Conservation (phyloP, 371 early-diverging fungal species). For the Lichtheimia ramosa region DNA sequence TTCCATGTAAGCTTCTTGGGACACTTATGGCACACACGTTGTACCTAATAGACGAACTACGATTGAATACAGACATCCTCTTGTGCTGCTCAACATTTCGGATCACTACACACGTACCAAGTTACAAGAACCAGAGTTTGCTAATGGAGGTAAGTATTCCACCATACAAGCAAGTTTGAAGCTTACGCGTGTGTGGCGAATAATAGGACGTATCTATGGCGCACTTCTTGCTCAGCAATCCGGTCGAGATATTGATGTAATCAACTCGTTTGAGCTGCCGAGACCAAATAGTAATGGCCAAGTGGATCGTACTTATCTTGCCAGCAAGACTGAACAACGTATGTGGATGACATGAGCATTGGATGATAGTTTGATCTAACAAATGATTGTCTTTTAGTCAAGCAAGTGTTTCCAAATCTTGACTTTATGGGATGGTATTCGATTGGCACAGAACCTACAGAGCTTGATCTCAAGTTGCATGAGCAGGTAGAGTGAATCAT, state of each 20-base stretch:
- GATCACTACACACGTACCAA: conserved; percentile 81
- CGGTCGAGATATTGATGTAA: conserved; percentile 82
- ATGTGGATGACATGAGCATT: conserved; percentile 14
- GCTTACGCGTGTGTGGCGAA: neutral
- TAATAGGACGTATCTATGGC: conserved; percentile 63
- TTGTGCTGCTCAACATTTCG: conserved; percentile 83
- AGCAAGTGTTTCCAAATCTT: conserved; percentile 80
- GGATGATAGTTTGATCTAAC: too few species aligned
- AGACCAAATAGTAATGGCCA: conserved; percentile 41
- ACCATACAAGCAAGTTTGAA: neutral
- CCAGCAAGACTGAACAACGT: conserved; percentile 80
- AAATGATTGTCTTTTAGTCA: conserved; percentile 48
- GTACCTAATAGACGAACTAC: neutral
- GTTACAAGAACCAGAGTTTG: conserved; percentile 53
- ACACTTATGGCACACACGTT: neutral
- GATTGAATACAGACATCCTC: conserved; percentile 67
- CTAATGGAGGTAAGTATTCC: conserved; percentile 20
- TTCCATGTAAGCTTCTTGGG: conserved; percentile 36
- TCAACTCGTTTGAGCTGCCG: conserved; percentile 81
- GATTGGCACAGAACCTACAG: conserved; percentile 61
- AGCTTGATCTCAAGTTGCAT: conserved; percentile 68
- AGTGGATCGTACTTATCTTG: conserved; percentile 63
- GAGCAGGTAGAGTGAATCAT: conserved; percentile 60
- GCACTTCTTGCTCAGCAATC: conserved; percentile 81
- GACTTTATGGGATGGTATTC: conserved; percentile 91